A percentile compares a stretch with the other conserved stretches of the same genome.
phyloP scores from a whole-genome alignment of 495 filamentous ascomycete species.

The Trypethelium eluteriae region DNA sequence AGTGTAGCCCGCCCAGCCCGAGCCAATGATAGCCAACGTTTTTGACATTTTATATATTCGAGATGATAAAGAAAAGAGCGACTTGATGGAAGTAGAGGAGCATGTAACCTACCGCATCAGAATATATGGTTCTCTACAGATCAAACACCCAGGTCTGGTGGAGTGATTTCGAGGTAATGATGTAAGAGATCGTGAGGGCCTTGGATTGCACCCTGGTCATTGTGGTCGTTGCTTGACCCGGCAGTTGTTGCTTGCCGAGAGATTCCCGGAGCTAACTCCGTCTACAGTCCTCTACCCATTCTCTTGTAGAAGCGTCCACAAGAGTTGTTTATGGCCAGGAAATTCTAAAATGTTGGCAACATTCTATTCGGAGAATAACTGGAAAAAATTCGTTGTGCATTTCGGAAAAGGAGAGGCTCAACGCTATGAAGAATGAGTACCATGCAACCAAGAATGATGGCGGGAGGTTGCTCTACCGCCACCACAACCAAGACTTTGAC shows the following conservation, averaged over 20 bases:
- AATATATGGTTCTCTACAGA: conserved; percentile 4
- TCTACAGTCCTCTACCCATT: background rate
- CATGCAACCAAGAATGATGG: background rate
- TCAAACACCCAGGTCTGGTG: background rate
- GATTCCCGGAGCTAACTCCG: background rate
- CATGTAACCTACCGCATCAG: background rate
- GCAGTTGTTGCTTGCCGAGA: background rate
- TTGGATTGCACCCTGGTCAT: background rate
- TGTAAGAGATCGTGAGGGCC: background rate
- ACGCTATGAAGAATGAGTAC: conserved; percentile 2
- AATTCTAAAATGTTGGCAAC: too few species aligned
- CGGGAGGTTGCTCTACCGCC: conserved; percentile 9
- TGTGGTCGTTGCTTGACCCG: background rate
- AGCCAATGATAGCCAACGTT: conserved; percentile 18
- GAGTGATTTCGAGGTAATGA: background rate
- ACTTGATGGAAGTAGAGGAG: background rate
- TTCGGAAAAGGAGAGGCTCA: background rate
- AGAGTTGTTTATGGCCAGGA: too few species aligned
- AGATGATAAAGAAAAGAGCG: background rate
- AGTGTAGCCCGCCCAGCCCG: conserved; percentile 18
- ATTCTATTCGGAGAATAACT: too few species aligned
- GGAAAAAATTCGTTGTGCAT: too few species aligned
- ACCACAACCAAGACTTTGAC: background rate
- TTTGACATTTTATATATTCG: conserved; percentile 6
- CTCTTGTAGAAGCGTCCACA: too few species aligned